A percentile compares a stretch with the other conserved stretches of the same genome.
Evolutionary conservation across 2,329 filamentous ascomycete genomes (phyloP).

Genomic region (Gremmenia infestans): DNA sequence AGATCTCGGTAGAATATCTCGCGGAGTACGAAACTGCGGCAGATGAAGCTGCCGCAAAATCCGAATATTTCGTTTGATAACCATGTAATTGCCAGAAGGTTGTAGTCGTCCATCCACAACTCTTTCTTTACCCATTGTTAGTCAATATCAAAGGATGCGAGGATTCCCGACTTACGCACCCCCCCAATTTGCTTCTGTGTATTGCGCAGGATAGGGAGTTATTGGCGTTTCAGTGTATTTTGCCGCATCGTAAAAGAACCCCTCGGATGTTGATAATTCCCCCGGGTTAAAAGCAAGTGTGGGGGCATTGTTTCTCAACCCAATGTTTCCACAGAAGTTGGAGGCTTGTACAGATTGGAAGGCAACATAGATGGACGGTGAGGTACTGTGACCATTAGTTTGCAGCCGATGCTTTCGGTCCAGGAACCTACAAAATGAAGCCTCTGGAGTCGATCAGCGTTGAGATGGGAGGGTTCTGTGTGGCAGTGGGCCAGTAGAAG

Average conservation of each 20-base stretch:
- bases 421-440: not conserved
- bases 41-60: not conserved
- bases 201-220: not conserved
- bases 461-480: not conserved
- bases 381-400: not conserved
- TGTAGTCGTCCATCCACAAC: not conserved
- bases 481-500: not conserved
- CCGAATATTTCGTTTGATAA: not conserved
- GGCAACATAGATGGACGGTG: not conserved
- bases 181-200: not conserved
- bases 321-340: not conserved
- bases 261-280: not conserved
- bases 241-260: not conserved
- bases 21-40: not conserved
- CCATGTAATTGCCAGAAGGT: not conserved
- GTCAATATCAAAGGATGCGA: not conserved
- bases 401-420: too few relatives aligned
- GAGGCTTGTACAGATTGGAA: not conserved
- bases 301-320: not conserved
- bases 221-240: not conserved
- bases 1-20: not conserved
- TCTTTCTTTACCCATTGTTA: not conserved
- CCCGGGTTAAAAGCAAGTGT: not conserved
- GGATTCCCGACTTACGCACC: not conserved
- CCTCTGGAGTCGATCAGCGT: not conserved